These are phyloP conservation scores for Luffa aegyptiaca DNA, from an alignment of 306 rosid genomes.

Conservation along the genomic window DNA sequence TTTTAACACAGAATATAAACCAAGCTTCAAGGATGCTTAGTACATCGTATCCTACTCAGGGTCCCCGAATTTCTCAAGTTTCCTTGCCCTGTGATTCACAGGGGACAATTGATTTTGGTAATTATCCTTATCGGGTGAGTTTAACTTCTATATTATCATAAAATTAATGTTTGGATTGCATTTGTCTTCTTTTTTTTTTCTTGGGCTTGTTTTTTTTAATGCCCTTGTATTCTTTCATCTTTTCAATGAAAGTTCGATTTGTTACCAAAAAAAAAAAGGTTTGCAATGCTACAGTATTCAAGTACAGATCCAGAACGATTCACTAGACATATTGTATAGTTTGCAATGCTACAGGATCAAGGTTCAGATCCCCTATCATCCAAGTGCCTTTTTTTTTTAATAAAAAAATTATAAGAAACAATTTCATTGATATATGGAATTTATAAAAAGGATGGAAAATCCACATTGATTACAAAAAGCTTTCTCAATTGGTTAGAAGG, in stretches of 20 bases:
- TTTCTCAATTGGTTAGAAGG: too few relatives aligned
- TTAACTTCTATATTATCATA: neutral
- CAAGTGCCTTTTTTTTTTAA: neutral
- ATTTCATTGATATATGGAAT: too few relatives aligned
- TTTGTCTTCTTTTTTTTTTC: neutral
- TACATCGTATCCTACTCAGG: slow-evolving; percentile 39
- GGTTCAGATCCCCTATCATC: neutral
- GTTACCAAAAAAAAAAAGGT: too few relatives aligned
- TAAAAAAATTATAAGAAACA: too few relatives aligned
- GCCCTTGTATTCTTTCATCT: too few relatives aligned
- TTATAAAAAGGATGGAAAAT: too few relatives aligned
- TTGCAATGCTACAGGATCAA: neutral
- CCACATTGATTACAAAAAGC: too few relatives aligned
- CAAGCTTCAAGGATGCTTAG: slow-evolving; percentile 48
- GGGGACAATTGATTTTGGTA: slow-evolving; percentile 80
- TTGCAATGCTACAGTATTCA: too few relatives aligned
- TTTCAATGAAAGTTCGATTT: too few relatives aligned
- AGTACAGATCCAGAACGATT: too few relatives aligned
- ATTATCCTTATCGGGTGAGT: slow-evolving; percentile 85
- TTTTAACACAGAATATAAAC: slow-evolving; percentile 53
- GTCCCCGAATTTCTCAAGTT: slow-evolving; percentile 72
- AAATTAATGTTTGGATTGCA: neutral
- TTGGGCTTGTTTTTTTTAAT: too few relatives aligned
- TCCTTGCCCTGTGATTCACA: slow-evolving; percentile 78
- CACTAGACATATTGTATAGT: neutral